Base-by-base conservation (phyloP, 1,139 yeast genomes). In the Blastobotrys indianensis region DNA sequence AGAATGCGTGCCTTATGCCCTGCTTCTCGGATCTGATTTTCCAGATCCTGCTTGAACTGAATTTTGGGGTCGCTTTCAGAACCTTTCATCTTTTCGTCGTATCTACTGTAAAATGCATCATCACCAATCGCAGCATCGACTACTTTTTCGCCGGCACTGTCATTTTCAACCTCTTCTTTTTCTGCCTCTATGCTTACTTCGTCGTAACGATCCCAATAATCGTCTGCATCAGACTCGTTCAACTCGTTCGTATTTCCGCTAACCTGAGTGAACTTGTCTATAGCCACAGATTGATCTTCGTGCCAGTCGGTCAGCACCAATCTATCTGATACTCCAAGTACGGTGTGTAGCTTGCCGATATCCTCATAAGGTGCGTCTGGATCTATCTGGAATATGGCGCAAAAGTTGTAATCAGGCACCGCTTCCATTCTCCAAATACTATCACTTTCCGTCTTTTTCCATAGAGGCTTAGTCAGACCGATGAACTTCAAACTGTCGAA, bases 131-230 rank as follows among this genome's bases (percentile, higher is more conserved):
- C 34, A 11, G 17, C 37, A 33, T 25, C 39, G 20, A 38, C 42
- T 6, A 28, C 29, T 12, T 13, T 34, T 16, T 20, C 42, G 29
- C 33, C 32, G 8, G 8, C 13, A 15, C 8, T 32, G 10, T 15
- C 13, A 2, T 6, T 13, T 10, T 37, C 29, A 8, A 25, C 25
- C 28, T 30, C 36, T 33, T 37, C 39, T n/a, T 30, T 32, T 17
- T 29, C 37, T n/a, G n/a, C n/a, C n/a, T n/a, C n/a, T n/a, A n/a
- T n/a, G 30, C 32, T 32, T n/a, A 17, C 32, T n/a, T 32, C 23
- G 29, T 39, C 46, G 38, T 47, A 44, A 23, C 23, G 37, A 2
- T 29, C 41, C 51, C 51, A 47, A 16, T 47, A 47, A 30, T 38
- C 51, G 16, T 47, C 51, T 11, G 41, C 50, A 12, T 29, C 38